Percentiles rank a stretch among this genome's conserved stretches.
These are phyloP conservation scores for Clohesyomyces aquaticus DNA, from an alignment of 495 filamentous ascomycete species.

Conservation along the genomic window DNA sequence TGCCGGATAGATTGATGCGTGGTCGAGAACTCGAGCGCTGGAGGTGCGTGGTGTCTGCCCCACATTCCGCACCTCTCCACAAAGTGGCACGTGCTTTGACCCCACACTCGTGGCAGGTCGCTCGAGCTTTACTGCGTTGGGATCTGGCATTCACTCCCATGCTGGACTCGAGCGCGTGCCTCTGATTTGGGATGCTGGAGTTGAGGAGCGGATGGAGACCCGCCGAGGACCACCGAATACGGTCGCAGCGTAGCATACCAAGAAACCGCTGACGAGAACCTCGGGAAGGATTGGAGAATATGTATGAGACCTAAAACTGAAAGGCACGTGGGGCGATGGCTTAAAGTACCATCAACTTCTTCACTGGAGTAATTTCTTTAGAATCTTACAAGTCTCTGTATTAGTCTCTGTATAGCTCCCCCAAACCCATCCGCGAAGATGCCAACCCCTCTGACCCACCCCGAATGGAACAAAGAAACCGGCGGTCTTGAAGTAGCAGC, in stretches of 20 bases:
- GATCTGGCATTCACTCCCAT: not conserved
- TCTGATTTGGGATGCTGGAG: too few relatives aligned
- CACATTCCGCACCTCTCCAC: constrained; percentile 17
- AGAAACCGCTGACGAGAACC: too few relatives aligned
- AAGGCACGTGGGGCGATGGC: constrained; percentile 2
- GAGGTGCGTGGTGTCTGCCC: constrained; percentile 3
- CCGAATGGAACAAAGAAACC: constrained; percentile 41
- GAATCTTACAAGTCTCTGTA: not conserved
- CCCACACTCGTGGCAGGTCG: not conserved
- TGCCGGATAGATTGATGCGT: constrained; percentile 27
- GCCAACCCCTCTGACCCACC: constrained; percentile 27
- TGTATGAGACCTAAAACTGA: not conserved
- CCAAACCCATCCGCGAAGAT: constrained; percentile 7
- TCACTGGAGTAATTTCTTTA: not conserved
- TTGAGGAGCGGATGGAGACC: not conserved
- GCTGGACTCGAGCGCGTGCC: too few relatives aligned
- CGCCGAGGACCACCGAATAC: not conserved
- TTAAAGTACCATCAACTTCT: not conserved
- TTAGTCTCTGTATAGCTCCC: not conserved
- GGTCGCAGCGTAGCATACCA: too few relatives aligned
- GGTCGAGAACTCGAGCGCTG: not conserved
- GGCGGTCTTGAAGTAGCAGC: constrained; percentile 40
- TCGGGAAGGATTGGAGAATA: not conserved
- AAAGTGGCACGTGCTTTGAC: constrained; percentile 7
- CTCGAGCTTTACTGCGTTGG: not conserved